Percentiles rank a stretch among this genome's conserved stretches.
Evolutionary conservation across 495 filamentous ascomycete genomes (phyloP).

Genomic region (Aspergillus funiculosus): DNA sequence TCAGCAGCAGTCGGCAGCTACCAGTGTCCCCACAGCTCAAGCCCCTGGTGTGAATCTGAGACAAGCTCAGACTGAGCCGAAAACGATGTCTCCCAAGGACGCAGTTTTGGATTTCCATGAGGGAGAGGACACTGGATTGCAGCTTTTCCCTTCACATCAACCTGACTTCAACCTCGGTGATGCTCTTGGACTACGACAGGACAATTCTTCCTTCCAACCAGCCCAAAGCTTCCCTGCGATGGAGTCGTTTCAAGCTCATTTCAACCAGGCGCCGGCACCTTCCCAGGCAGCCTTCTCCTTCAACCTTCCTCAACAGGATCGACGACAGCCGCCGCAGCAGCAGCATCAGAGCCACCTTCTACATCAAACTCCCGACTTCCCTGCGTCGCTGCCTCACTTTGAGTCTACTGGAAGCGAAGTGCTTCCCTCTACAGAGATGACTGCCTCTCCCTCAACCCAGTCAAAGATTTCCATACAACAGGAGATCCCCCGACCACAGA

Average conservation of each 20-base stretch:
- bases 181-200: constrained; percentile 35
- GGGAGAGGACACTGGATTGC: constrained; percentile 57
- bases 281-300: constrained; percentile 28
- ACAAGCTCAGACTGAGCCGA: constrained; percentile 43
- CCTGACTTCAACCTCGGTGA: constrained; percentile 40
- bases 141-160: constrained; percentile 58
- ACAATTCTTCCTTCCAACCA: constrained; percentile 44
- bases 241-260: constrained; percentile 40
- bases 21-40: constrained; percentile 38
- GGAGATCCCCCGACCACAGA: constrained; percentile 47
- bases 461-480: constrained; percentile 27
- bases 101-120: constrained; percentile 80
- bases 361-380: constrained; percentile 55
- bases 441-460: constrained; percentile 26
- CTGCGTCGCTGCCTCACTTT: constrained; percentile 55
- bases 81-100: constrained; percentile 96
- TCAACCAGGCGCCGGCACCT: constrained; percentile 22
- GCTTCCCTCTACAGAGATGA: constrained; percentile 23
- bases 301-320: constrained; percentile 55
- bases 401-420: constrained; percentile 58
- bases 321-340: constrained; percentile 28
- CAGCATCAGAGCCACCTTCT: constrained; percentile 34
- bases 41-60: constrained; percentile 30
- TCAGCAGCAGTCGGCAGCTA: constrained; percentile 32
- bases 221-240: constrained; percentile 36